Evolutionary conservation across 495 filamentous ascomycete species (phyloP), one percentile per base, ranked within the genome.

Genomic region (Penicillium roqueforti): DNA sequence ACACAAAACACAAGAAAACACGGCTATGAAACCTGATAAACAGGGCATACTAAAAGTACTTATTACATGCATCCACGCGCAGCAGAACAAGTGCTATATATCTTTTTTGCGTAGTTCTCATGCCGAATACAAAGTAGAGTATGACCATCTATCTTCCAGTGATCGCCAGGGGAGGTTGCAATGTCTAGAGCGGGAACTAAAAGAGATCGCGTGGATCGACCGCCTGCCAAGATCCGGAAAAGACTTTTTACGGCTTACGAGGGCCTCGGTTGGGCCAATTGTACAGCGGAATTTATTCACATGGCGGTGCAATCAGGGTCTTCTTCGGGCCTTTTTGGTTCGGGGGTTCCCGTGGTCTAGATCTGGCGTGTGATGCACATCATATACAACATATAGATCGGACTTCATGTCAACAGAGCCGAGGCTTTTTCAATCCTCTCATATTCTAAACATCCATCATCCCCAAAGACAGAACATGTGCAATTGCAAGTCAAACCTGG

Each of bases 91-190:
- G n/a, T 10, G 11, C 9, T 10, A n/a, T 3, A n/a, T 6, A n/a
- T n/a, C n/a, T 36, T 47, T 6, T 7, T 47, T 47, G 6, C 16
- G 37, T 16, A 32, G 23, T 20, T 51, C 25, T 42, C 11, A 11
- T 42, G 23, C 38, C 48, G 38, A 51, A 16, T 37, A 18, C n/a
- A 10, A 20, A n/a, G n/a, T n/a, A n/a, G n/a, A n/a, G n/a, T n/a
- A n/a, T n/a, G n/a, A n/a, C n/a, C n/a, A n/a, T n/a, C n/a, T 28
- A 26, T 19, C 20, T 38, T 45, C 16, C 51, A 42, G 16, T 53
- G 51, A 54, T 54, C 51, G 51, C 51, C 51, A 39, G 49, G 49
- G 49, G 49, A 52, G 39, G 38, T 49, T 28, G 34, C 38, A 51
- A 42, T 22, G 37, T 11, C 37, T 45, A 39, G 47, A 19, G 50